Conservation (phyloP, 2,329 filamentous ascomycete species). For the Clarireedia paspali region DNA sequence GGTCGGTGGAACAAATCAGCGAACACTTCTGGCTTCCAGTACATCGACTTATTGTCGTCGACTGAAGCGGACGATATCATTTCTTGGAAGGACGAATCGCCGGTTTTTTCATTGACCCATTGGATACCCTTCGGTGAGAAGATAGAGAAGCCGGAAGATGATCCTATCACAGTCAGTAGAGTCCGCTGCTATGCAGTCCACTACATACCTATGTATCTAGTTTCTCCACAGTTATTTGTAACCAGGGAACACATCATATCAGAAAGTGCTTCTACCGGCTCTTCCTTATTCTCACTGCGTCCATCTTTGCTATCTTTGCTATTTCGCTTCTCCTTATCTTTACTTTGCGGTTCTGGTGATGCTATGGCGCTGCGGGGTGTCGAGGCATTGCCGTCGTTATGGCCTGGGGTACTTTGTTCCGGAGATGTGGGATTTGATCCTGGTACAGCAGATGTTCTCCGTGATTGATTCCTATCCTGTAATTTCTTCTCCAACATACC, state of each 20-base stretch:
- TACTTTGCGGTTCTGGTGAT: slow-evolving; percentile 37
- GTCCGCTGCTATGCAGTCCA: too few species aligned
- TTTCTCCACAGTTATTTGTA: slow-evolving; percentile 90
- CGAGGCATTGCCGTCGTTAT: slow-evolving; percentile 30
- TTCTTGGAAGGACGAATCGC: slow-evolving; percentile 87
- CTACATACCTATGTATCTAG: slow-evolving; percentile 78
- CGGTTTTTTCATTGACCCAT: slow-evolving; percentile 97
- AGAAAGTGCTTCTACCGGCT: slow-evolving; percentile 79
- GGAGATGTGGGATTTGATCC: slow-evolving; percentile 26
- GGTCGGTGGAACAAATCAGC: slow-evolving; percentile 81
- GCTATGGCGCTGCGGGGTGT: slow-evolving; percentile 40
- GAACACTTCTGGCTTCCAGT: slow-evolving; percentile 98
- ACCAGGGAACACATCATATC: slow-evolving; percentile 99
- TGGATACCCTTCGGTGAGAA: slow-evolving; percentile 97
- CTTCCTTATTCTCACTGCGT: slow-evolving; percentile 44
- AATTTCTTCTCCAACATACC: slow-evolving; percentile 77
- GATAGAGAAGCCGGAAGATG: slow-evolving; percentile 95
- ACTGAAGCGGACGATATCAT: slow-evolving; percentile 92
- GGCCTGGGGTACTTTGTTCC: slow-evolving; percentile 35
- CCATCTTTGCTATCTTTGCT: slow-evolving; percentile 19
- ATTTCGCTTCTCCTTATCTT: slow-evolving; percentile 20
- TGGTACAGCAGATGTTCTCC: slow-evolving; percentile 24
- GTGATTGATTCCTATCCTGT: slow-evolving; percentile 42
- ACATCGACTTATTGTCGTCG: slow-evolving; percentile 91
- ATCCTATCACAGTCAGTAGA: slow-evolving; percentile 47